Percentiles rank a stretch among this genome's conserved stretches.
These are phyloP conservation scores for Stereum hirsutum DNA, from an alignment of 1,284 basidiomycete genomes.

Conservation along the genomic window DNA sequence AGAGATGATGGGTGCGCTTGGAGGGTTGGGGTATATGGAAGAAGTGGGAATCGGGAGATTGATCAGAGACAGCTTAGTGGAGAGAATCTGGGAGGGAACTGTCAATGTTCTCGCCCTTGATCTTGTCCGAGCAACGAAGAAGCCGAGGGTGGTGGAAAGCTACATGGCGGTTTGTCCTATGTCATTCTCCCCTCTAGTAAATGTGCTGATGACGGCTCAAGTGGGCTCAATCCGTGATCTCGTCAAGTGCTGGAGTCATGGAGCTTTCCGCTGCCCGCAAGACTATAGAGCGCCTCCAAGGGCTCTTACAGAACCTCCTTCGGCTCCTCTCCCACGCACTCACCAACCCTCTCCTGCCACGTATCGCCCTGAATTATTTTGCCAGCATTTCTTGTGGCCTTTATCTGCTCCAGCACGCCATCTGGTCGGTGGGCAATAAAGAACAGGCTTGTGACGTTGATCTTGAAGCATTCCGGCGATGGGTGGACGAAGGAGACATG, in stretches of 20 bases:
- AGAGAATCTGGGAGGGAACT: slow-evolving; percentile 82
- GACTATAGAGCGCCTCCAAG: not conserved
- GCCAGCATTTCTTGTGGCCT: not conserved
- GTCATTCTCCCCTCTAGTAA: not conserved
- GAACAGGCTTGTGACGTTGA: not conserved
- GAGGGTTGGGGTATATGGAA: slow-evolving; percentile 80
- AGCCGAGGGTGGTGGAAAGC: slow-evolving; percentile 25
- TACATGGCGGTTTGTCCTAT: slow-evolving; percentile 24
- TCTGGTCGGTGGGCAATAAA: not conserved
- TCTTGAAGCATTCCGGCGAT: not conserved
- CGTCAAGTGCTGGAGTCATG: not conserved
- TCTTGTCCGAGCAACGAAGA: slow-evolving; percentile 43
- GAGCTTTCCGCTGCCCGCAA: not conserved
- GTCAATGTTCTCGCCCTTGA: slow-evolving; percentile 62
- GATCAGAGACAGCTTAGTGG: slow-evolving; percentile 61
- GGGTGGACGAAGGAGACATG: not conserved
- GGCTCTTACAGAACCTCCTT: not conserved
- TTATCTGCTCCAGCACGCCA: not conserved
- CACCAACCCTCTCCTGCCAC: not conserved
- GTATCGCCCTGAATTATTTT: not conserved
- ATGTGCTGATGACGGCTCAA: not conserved
- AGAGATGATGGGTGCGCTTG: slow-evolving; percentile 67
- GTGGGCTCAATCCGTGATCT: not conserved
- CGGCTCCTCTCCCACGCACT: not conserved
- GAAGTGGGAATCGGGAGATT: slow-evolving; percentile 58